A percentile compares a stretch with the other conserved stretches of the same genome.
phyloP scores from a whole-genome alignment of 352 stramenopile genomes.

The Globisporangium paroecandrum region DNA sequence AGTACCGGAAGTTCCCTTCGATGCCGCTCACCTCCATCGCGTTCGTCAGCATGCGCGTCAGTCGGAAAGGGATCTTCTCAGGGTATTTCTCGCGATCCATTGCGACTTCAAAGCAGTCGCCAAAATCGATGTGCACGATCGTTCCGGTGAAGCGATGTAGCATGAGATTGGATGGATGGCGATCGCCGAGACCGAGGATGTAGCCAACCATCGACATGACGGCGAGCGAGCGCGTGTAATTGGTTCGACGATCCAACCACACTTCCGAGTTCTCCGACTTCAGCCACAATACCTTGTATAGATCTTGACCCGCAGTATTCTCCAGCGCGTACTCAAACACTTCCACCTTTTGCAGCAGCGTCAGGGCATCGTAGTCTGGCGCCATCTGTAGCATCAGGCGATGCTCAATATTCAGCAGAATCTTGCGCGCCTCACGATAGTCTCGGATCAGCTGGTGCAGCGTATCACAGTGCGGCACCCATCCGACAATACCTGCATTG shows the following conservation, averaged over 20 bases:
- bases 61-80: conserved; percentile 98
- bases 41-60: conserved; percentile 99
- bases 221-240: conserved; percentile 96
- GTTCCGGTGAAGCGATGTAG: conserved; percentile 96
- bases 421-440: conserved; percentile 89
- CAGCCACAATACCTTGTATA: conserved; percentile 96
- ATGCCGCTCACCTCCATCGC: conserved; percentile 98
- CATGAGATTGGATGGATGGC: conserved; percentile 99
- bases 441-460: conserved; percentile 96
- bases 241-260: conserved; percentile 97
- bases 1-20: conserved; percentile 98
- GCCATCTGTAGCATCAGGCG: conserved; percentile 85
- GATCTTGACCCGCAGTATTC: conserved; percentile 94
- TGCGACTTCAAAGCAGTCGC: conserved; percentile 97
- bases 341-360: conserved; percentile 98
- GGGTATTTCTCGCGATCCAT: conserved; percentile 99
- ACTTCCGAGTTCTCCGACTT: conserved; percentile 98
- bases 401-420: conserved; percentile 94
- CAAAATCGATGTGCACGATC: conserved; percentile 98
- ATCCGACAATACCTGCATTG: conserved; percentile 97
- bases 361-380: conserved; percentile 95
- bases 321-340: conserved; percentile 94
- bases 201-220: conserved; percentile 99
- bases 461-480: conserved; percentile 98
- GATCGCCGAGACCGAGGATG: conserved; percentile 98